Conservation (phyloP, 257 asterid species). For the Solanum bukasovii region DNA sequence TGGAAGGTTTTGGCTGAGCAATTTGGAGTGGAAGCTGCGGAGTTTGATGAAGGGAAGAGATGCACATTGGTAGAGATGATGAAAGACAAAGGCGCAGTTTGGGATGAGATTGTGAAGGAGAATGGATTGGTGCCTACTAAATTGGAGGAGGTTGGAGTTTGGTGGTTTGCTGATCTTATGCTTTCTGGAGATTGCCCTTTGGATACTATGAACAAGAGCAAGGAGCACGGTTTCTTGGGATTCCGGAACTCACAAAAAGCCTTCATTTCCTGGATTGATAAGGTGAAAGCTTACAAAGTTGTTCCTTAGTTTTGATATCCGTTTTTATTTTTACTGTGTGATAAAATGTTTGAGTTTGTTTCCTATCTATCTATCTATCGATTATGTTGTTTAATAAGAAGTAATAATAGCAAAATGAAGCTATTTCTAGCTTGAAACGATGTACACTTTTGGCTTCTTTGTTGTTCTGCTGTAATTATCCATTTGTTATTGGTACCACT, state of each 20-base stretch:
- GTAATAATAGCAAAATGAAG: background rate
- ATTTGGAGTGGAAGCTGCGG: constrained; percentile 55
- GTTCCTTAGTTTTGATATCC: constrained; percentile 38
- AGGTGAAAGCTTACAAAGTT: constrained; percentile 63
- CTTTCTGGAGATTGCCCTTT: constrained; percentile 12
- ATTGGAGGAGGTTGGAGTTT: constrained; percentile 62
- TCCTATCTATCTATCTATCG: background rate
- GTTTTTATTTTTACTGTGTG: background rate
- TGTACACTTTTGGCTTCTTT: background rate
- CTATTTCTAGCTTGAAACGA: background rate
- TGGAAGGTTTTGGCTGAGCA: constrained; percentile 87
- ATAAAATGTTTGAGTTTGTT: background rate
- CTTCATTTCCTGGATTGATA: constrained; percentile 76
- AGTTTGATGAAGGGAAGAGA: constrained; percentile 44
- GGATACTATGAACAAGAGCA: constrained; percentile 94
- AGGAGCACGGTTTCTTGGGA: constrained; percentile 89
- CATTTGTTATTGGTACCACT: background rate
- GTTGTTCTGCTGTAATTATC: background rate
- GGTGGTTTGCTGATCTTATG: constrained; percentile 66
- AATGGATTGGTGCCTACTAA: constrained; percentile 45
- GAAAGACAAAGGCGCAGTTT: constrained; percentile 67
- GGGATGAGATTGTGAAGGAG: constrained; percentile 77
- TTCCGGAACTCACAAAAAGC: constrained; percentile 77
- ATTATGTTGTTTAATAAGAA: background rate
- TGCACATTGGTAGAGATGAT: constrained; percentile 48